Evolutionary conservation across 116 monocot genomes (phyloP).

Genomic region (Cymodocea nodosa): DNA sequence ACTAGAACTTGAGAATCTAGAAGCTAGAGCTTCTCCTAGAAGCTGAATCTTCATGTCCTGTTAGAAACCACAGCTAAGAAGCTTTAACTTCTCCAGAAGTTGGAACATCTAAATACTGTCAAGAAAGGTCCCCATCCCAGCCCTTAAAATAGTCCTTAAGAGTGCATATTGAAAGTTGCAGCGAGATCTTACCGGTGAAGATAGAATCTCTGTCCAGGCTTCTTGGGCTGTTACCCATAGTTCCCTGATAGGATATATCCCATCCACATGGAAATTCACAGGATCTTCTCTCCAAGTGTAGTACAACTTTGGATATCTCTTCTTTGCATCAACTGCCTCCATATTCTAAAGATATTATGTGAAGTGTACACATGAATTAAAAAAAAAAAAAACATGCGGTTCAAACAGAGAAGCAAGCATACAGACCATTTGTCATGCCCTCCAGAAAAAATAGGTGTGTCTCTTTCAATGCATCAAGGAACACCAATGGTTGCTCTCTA

Average conservation of each 20-base stretch:
- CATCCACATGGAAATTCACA: constrained; percentile 54
- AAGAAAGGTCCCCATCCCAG: background rate
- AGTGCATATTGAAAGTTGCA: background rate
- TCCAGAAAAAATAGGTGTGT: constrained; percentile 67
- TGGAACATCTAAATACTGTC: background rate
- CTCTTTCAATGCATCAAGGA: constrained; percentile 69
- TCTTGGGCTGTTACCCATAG: constrained; percentile 58
- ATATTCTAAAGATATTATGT: constrained; percentile 13
- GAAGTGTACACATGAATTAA: background rate
- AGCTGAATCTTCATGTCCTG: no score
- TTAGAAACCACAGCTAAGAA: no score
- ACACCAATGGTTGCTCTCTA: constrained; percentile 42
- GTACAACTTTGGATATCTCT: constrained; percentile 51
- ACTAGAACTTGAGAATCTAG: no score
- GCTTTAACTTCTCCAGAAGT: no score
- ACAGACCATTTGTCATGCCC: constrained; percentile 75
- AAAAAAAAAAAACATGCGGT: background rate
- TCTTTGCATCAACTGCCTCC: constrained; percentile 72
- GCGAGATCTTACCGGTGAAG: constrained; percentile 24
- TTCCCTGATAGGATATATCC: constrained; percentile 49
- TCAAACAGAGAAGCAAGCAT: background rate
- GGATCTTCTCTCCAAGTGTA: constrained; percentile 65
- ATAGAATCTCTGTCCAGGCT: constrained; percentile 62
- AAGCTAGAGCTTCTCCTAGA: no score
- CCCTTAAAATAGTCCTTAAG: background rate